A percentile compares a stretch with the other conserved stretches of the same genome.
Conservation (phyloP, 768 basidiomycete genomes). For the Suillus cothurnatus region DNA sequence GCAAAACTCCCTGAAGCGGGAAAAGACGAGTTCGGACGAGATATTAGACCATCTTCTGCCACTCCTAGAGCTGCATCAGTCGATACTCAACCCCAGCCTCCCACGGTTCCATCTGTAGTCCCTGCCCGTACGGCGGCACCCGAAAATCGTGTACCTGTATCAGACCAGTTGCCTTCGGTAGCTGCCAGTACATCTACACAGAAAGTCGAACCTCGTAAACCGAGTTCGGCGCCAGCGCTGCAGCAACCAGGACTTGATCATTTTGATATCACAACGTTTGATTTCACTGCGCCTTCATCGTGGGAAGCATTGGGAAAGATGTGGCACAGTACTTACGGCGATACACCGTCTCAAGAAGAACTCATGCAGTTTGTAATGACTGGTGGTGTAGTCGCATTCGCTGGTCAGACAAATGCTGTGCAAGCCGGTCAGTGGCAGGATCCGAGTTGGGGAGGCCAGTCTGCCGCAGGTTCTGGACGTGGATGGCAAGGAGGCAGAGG, state of each 20-base stretch:
- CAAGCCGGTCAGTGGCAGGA: conserved; percentile 29
- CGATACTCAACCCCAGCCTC: conserved; percentile 29
- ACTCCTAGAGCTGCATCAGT: conserved; percentile 32
- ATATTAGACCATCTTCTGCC: conserved; percentile 60
- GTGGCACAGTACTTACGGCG: conserved; percentile 72
- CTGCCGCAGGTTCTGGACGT: conserved; percentile 37
- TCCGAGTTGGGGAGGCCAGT: conserved; percentile 28
- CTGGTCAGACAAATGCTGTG: conserved; percentile 19
- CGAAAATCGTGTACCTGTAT: conserved; percentile 50
- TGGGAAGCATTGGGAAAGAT: conserved; percentile 83
- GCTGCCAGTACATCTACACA: conserved; percentile 60
- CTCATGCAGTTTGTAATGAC: conserved; percentile 74
- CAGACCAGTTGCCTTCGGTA: conserved; percentile 43
- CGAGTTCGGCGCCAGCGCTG: conserved; percentile 41
- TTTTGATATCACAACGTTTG: conserved; percentile 73
- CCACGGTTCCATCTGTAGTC: conserved; percentile 42
- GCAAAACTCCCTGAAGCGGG: conserved; percentile 37
- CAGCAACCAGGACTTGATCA: conserved; percentile 55
- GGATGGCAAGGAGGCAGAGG: conserved; percentile 43
- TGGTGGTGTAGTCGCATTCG: conserved; percentile 25
- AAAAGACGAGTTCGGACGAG: conserved; percentile 88
- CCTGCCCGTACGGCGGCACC: conserved; percentile 45
- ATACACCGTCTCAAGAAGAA: conserved; percentile 70
- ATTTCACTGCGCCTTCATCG: conserved; percentile 69
- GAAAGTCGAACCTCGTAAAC: conserved; percentile 36